A percentile compares a stretch with the other conserved stretches of the same genome.
Evolutionary conservation across 495 filamentous ascomycete genomes (phyloP).

Genomic region (Paragyromitra xinjiangensis): DNA sequence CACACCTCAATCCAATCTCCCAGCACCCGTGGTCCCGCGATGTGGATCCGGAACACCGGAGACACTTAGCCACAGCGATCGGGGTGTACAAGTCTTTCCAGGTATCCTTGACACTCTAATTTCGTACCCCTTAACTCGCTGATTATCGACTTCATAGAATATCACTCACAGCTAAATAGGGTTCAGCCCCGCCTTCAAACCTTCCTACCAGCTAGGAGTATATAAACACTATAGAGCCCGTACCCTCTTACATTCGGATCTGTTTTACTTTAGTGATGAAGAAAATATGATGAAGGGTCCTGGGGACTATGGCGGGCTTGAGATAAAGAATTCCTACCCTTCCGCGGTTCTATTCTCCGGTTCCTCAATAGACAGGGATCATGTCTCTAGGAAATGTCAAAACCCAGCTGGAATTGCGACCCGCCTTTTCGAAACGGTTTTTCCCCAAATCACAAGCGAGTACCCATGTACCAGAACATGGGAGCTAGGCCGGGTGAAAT

Average conservation of each 20-base stretch:
- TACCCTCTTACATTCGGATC: background rate
- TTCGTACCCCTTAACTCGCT: background rate
- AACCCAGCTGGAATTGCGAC: background rate
- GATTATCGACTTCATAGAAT: background rate
- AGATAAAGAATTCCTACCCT: background rate
- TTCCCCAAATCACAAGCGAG: background rate
- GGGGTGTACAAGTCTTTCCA: background rate
- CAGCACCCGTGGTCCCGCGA: background rate
- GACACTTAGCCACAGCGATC: background rate
- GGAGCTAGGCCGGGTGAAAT: no score
- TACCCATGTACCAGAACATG: background rate
- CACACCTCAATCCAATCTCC: background rate
- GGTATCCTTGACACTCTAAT: background rate
- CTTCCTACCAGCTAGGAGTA: background rate
- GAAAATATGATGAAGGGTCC: background rate
- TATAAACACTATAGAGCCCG: background rate
- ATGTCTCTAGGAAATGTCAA: background rate
- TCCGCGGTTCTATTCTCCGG: constrained; percentile 14
- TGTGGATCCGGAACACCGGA: background rate
- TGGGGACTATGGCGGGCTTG: background rate
- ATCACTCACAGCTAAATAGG: background rate
- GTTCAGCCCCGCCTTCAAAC: background rate
- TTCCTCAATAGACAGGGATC: background rate
- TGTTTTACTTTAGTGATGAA: background rate
- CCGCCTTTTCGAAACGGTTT: background rate